Base-by-base conservation (phyloP, 1,284 basidiomycete genomes). In the Sanguinoderma infundibulare region DNA sequence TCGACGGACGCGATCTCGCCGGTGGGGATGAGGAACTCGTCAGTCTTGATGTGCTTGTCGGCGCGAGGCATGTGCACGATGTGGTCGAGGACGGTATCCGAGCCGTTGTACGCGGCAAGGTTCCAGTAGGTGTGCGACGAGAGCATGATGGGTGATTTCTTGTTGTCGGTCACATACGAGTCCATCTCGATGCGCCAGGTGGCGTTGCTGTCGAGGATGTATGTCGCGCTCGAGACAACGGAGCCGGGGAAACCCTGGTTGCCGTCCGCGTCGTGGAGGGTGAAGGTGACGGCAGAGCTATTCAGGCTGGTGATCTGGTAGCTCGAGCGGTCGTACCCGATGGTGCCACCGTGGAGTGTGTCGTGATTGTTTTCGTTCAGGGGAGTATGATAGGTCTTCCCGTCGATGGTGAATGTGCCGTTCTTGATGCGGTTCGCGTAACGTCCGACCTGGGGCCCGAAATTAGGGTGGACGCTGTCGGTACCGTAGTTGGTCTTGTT, bases 41-140 rank as follows among this genome's bases (percentile, higher is more conserved):
- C 81, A 5, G 80, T 73, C 8, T 74, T 78, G 40, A 86, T 78
- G 34, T 82, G 76, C n/a, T 75, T 74, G 32, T 50, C 47, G 9
- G 78, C 79, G 4, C 76, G 71, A 52, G 78, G 77, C 38, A 83
- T 69, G 55, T 75, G 74, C 8, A 84, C 73, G 40, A 77, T 72
- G 68, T 86, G 83, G 5, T 73, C 70, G 6, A 84, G 75, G 22
- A 83, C 78, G 59, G 78, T 73, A 36, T 81, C 73, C 49, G 75
- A 76, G 24, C 77, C 73, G 64, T 82, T 77, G 73, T 82, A 86
- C 6, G 80, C 84, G 63, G 86, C 83, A 28, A 87, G 74, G 66
- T 86, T 86, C 80, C 83, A 85, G 70, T 81, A 87, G 44, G 78
- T 77, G 71, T 82, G 84, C 66, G 81, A 81, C 1, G 82, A 85